phyloP scores from a whole-genome alignment of 495 filamentous ascomycete genomes.

The Friedmanniomyces endolithicus region DNA sequence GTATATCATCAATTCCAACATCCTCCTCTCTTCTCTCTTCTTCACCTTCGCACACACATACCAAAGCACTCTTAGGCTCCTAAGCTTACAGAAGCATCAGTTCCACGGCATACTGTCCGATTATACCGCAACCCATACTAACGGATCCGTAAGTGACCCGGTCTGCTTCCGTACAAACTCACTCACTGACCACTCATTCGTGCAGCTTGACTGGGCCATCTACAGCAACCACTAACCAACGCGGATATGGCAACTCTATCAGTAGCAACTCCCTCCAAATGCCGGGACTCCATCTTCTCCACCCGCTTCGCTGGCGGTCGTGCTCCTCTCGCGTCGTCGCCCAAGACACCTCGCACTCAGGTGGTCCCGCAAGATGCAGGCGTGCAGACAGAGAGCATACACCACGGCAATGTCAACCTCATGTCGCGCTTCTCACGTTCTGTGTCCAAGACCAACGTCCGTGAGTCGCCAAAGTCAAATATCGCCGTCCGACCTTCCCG shows the following conservation, averaged over 20 bases:
- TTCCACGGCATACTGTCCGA: slow-evolving; percentile 20
- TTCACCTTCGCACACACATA: slow-evolving; percentile 26
- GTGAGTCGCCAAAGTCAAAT: slow-evolving; percentile 86
- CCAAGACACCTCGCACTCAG: slow-evolving; percentile 56
- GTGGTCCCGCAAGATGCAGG: slow-evolving; percentile 36
- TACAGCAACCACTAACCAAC: slow-evolving; percentile 1
- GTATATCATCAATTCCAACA: not conserved
- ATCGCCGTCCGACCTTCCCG: slow-evolving; percentile 52
- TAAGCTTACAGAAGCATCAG: slow-evolving; percentile 2
- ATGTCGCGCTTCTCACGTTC: slow-evolving; percentile 62
- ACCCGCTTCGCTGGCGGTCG: slow-evolving; percentile 85
- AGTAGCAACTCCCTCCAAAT: slow-evolving; percentile 86
- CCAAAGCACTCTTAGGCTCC: slow-evolving; percentile 19
- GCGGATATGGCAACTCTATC: slow-evolving; percentile 69
- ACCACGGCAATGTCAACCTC: slow-evolving; percentile 43
- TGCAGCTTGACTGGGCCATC: slow-evolving; percentile 13
- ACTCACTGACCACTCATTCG: not conserved
- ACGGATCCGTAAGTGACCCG: slow-evolving; percentile 14
- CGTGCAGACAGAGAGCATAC: slow-evolving; percentile 52
- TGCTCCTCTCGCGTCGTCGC: slow-evolving; percentile 88
- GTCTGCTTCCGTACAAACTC: not conserved
- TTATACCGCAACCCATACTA: slow-evolving; percentile 15
- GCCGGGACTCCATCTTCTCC: slow-evolving; percentile 79
- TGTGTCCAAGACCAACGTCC: slow-evolving; percentile 44
- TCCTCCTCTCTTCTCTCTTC: not conserved